Percentiles rank a stretch among this genome's conserved stretches.
These are phyloP conservation scores for Leccinellum rugosiceps DNA, from an alignment of 768 basidiomycete genomes.

Conservation along the genomic window DNA sequence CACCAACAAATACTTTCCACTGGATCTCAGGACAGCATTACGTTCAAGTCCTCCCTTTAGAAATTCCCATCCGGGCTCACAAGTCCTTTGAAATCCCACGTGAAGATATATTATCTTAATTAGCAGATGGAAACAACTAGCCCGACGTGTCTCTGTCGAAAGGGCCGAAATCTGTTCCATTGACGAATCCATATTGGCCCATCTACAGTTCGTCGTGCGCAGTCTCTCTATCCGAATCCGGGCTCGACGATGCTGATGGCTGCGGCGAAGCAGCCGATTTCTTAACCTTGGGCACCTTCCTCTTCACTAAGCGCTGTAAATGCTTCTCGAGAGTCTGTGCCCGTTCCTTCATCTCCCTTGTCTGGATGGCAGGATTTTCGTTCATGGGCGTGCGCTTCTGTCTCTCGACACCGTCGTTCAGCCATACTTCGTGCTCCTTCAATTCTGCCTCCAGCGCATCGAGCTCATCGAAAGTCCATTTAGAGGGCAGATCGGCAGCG, in stretches of 20 bases:
- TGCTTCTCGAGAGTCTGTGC: conserved; percentile 78
- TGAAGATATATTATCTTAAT: not conserved
- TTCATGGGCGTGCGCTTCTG: conserved; percentile 72
- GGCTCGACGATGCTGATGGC: conserved; percentile 10
- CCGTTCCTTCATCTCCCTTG: conserved; percentile 79
- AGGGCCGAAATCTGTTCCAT: not conserved
- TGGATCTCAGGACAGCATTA: not conserved
- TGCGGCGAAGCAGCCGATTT: conserved; percentile 35
- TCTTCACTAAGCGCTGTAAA: conserved; percentile 62
- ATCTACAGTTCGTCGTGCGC: conserved; percentile 32
- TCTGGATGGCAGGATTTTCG: conserved; percentile 84
- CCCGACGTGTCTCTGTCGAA: not conserved
- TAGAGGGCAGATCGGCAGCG: conserved; percentile 58
- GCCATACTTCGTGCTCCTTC: conserved; percentile 80
- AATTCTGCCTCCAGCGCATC: conserved; percentile 73
- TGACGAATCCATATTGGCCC: not conserved
- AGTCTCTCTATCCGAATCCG: conserved; percentile 21
- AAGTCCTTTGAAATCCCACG: not conserved
- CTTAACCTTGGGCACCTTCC: conserved; percentile 64
- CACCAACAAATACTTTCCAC: conserved; percentile 23
- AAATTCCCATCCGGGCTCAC: not conserved
- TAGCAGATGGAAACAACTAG: not conserved
- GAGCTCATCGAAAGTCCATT: conserved; percentile 87
- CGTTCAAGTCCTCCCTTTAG: no score
- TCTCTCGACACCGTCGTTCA: conserved; percentile 75